Conservation (phyloP, 139 green algal genomes). For the Pycnococcus provasolii region DNA sequence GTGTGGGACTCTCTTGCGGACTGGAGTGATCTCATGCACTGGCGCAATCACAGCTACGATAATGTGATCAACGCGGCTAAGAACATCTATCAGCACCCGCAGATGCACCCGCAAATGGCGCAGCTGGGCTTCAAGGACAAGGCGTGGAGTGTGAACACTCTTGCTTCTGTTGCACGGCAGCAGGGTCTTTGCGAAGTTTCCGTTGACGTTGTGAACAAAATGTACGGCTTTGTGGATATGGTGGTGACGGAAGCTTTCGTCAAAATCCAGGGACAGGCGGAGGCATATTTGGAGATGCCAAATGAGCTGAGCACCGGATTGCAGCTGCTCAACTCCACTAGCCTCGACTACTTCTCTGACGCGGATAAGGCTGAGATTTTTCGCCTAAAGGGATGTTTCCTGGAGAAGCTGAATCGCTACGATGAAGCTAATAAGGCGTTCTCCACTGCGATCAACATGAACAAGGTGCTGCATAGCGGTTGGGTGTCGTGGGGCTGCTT, state of each 20-base stretch:
- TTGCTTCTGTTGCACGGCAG: constrained; percentile 67
- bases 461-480: constrained; percentile 53
- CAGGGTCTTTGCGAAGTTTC: constrained; percentile 40
- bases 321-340: constrained; percentile 82
- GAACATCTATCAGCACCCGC: constrained; percentile 16
- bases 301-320: constrained; percentile 57
- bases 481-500: constrained; percentile 85
- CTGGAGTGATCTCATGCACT: constrained; percentile 88
- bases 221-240: constrained; percentile 94
- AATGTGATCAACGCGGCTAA: constrained; percentile 80
- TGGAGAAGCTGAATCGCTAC: constrained; percentile 40
- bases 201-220: constrained; percentile 66
- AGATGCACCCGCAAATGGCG: constrained; percentile 53
- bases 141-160: constrained; percentile 86
- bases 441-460: constrained; percentile 67
- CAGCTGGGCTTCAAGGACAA: constrained; percentile 70
- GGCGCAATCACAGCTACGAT: constrained; percentile 95
- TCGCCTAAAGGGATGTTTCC: constrained; percentile 62
- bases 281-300: constrained; percentile 49
- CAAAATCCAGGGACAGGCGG: constrained; percentile 83
- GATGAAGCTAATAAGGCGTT: constrained; percentile 46
- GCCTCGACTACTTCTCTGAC: constrained; percentile 92
- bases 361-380: constrained; percentile 84
- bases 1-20: constrained; percentile 77
- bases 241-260: constrained; percentile 93